Conservation (phyloP, 768 basidiomycete genomes). For the Flagelloscypha sp. region DNA sequence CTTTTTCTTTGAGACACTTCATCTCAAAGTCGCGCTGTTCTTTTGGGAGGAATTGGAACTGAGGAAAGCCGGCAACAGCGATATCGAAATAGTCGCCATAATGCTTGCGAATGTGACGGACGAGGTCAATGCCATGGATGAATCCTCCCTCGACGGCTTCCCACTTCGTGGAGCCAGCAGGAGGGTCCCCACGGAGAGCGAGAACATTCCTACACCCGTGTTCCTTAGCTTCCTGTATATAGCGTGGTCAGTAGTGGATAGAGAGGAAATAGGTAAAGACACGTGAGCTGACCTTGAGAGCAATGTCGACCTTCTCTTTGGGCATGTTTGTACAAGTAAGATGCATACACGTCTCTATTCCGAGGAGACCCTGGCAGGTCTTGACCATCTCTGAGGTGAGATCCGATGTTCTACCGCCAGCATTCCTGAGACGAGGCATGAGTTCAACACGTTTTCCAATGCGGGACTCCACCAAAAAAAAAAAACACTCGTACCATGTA, state of each 20-base stretch:
- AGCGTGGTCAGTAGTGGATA: conserved; percentile 5
- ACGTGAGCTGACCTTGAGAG: conserved; percentile 52
- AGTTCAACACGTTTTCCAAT: conserved; percentile 28
- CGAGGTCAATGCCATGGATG: conserved; percentile 84
- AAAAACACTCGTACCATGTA: conserved; percentile 58
- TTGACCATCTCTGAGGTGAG: conserved; percentile 91
- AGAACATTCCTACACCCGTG: conserved; percentile 90
- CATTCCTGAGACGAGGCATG: conserved; percentile 58
- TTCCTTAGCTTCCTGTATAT: conserved; percentile 71
- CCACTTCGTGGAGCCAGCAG: conserved; percentile 84
- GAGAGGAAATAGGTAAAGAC: conserved; percentile 3
- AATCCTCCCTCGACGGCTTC: conserved; percentile 89
- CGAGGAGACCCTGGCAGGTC: conserved; percentile 87
- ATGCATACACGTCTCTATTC: conserved; percentile 97
- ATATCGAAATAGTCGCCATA: conserved; percentile 95
- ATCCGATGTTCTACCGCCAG: conserved; percentile 92
- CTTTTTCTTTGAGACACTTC: conserved; percentile 79
- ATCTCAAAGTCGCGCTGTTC: conserved; percentile 76
- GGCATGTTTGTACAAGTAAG: conserved; percentile 99
- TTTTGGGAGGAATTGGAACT: conserved; percentile 62
- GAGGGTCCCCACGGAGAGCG: conserved; percentile 90
- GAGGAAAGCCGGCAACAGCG: conserved; percentile 89
- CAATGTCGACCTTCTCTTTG: conserved; percentile 88
- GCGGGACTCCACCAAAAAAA: not conserved
- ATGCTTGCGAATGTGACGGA: conserved; percentile 71